phyloP scores from a whole-genome alignment of 2,329 filamentous ascomycete species.

The Karstenula rhodostoma region DNA sequence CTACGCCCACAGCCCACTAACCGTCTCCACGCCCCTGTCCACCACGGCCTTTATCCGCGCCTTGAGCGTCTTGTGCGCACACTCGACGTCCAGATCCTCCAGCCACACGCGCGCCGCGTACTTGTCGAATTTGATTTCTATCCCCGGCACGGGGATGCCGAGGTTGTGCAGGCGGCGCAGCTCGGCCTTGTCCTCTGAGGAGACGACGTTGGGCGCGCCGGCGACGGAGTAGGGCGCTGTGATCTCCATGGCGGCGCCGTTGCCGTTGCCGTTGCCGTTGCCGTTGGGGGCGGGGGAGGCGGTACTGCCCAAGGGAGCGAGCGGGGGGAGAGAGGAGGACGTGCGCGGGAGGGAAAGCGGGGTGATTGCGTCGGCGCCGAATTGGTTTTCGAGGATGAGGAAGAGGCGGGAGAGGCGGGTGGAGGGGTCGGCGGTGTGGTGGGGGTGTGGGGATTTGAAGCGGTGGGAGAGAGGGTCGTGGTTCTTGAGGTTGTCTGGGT shows the following conservation, averaged over 20 bases:
- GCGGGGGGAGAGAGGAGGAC: constrained; percentile 43
- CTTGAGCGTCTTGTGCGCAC: constrained; percentile 76
- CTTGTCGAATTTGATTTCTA: constrained; percentile 88
- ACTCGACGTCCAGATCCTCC: constrained; percentile 90
- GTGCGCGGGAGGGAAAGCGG: constrained; percentile 75
- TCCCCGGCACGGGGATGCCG: constrained; percentile 88
- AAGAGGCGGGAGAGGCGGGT: constrained; percentile 86
- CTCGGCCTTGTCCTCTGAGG: constrained; percentile 57
- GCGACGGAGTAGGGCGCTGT: constrained; percentile 22
- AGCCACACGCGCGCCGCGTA: constrained; percentile 89
- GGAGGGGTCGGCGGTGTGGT: constrained; percentile 73
- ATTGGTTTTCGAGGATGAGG: constrained; percentile 97
- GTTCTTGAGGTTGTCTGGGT: neutral
- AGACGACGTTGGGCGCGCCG: constrained; percentile 1
- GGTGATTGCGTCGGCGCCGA: constrained; percentile 81
- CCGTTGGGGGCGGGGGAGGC: neutral
- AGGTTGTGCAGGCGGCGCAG: constrained; percentile 80
- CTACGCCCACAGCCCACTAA: constrained; percentile 53
- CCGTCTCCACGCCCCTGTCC: constrained; percentile 87
- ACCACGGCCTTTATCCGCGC: constrained; percentile 90
- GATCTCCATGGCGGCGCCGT: constrained; percentile 8
- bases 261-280: neutral
- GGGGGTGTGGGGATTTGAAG: constrained; percentile 67
- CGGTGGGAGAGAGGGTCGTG: constrained; percentile 29
- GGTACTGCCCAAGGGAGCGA: constrained; percentile 10